Percentiles rank a stretch among this genome's conserved stretches.
Conservation (phyloP, 768 basidiomycete genomes). For the Hericium erinaceus region DNA sequence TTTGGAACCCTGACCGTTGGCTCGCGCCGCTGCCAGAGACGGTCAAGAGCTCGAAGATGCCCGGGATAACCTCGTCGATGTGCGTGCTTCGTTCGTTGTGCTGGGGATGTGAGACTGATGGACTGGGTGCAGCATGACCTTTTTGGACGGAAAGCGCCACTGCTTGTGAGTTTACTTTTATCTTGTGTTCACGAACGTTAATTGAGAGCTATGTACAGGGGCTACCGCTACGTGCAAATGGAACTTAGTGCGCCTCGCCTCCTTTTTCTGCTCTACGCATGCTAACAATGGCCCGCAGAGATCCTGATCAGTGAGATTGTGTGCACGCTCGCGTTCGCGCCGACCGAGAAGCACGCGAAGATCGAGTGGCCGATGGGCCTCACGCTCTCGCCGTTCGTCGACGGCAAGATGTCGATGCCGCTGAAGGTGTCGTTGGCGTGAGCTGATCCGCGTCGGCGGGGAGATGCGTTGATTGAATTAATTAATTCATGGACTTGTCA, state of each 20-base stretch:
- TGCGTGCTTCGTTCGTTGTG: neutral
- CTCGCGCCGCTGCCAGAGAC: conserved; percentile 1
- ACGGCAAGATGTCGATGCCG: neutral
- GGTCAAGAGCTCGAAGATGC: neutral
- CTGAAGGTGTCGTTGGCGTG: neutral
- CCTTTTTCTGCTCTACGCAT: neutral
- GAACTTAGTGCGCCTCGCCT: neutral
- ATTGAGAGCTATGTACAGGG: neutral
- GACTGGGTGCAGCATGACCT: neutral
- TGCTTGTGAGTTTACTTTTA: neutral
- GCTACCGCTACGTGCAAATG: neutral
- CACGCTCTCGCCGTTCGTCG: neutral
- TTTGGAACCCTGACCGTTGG: conserved; percentile 12
- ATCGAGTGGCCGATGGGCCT: neutral
- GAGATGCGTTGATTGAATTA: too few species aligned
- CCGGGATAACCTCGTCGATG: conserved; percentile 6
- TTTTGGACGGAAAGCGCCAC: neutral
- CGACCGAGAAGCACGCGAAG: neutral
- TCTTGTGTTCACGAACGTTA: too few species aligned
- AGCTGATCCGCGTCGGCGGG: neutral
- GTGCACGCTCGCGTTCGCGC: neutral
- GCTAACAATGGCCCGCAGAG: neutral
- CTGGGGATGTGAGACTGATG: too few species aligned
- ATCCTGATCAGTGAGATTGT: neutral
- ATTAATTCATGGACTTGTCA: too few species aligned